These are phyloP conservation scores for Nannochloropsis salina DNA, from an alignment of 108 stramenopile species.

Conservation along the genomic window DNA sequence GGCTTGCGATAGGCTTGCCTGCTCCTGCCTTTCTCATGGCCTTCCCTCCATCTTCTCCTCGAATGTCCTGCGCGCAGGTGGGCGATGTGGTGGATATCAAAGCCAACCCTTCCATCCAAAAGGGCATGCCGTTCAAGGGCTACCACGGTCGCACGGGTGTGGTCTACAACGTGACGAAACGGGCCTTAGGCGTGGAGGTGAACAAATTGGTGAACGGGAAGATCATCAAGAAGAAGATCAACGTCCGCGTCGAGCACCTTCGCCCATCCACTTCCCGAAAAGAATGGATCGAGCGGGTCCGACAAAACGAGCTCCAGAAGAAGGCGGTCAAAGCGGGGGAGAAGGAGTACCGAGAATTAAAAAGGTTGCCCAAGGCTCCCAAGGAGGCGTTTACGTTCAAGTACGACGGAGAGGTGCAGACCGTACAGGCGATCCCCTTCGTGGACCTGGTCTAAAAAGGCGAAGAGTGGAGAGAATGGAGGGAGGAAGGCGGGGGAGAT, in stretches of 20 bases:
- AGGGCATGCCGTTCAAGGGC: conserved; percentile 99
- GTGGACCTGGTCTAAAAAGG: conserved; percentile 56
- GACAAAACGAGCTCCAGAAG: conserved; percentile 56
- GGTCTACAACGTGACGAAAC: conserved; percentile 97
- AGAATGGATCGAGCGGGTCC: conserved; percentile 68
- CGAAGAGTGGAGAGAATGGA: too few relatives aligned
- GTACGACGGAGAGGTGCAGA: conserved; percentile 43
- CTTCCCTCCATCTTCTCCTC: conserved; percentile 52
- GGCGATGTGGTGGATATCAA: conserved; percentile 99
- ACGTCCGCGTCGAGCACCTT: conserved; percentile 97
- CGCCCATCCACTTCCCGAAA: conserved; percentile 88
- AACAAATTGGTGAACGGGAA: conserved; percentile 95
- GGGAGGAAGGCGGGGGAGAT: too few relatives aligned
- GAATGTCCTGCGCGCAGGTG: conserved; percentile 76
- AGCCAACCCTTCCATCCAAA: conserved; percentile 92
- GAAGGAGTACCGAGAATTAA: conserved; percentile 53
- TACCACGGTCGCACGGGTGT: conserved; percentile 99
- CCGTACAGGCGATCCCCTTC: conserved; percentile 58
- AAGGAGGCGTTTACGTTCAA: conserved; percentile 83
- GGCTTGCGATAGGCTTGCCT: too few relatives aligned
- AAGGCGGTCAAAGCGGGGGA: conserved; percentile 49
- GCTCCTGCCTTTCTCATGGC: background rate
- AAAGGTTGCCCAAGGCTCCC: conserved; percentile 87
- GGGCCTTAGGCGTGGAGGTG: conserved; percentile 89
- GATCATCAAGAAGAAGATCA: conserved; percentile 95